phyloP scores from a whole-genome alignment of 2,329 filamentous ascomycete species.

The Penicillium sp. region DNA sequence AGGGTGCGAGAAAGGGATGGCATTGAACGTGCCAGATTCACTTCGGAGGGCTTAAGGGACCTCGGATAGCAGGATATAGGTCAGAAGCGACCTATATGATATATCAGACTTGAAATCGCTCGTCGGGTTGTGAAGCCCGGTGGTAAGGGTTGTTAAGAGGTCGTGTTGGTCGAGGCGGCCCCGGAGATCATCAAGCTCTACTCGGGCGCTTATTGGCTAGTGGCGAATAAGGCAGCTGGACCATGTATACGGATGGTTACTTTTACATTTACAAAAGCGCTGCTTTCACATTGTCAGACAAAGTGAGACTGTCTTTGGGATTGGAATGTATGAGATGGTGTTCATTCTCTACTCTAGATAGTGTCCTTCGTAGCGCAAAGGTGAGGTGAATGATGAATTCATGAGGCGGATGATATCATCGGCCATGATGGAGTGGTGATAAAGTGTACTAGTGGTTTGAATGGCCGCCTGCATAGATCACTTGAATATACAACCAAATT shows the following conservation, averaged over 20 bases:
- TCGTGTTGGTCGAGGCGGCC: neutral
- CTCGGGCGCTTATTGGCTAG: constrained; percentile 10
- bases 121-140: neutral
- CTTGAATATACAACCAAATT: no score
- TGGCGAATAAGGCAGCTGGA: neutral
- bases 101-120: neutral
- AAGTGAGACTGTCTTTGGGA: neutral
- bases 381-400: neutral
- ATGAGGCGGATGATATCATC: neutral
- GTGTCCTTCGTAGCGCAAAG: neutral
- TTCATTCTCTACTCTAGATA: neutral
- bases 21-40: constrained; percentile 13
- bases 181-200: constrained; percentile 3
- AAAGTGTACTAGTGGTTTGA: neutral
- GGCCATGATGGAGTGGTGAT: neutral
- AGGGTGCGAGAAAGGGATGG: neutral
- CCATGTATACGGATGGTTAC: neutral
- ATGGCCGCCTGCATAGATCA: no score
- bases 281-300: neutral
- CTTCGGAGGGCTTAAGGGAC: neutral
- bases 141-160: neutral
- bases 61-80: neutral
- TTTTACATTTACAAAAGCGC: neutral
- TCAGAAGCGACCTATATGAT: neutral
- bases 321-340: neutral